Evolutionary conservation across 495 filamentous ascomycete species (phyloP).

Genomic region (Cercophora samala): DNA sequence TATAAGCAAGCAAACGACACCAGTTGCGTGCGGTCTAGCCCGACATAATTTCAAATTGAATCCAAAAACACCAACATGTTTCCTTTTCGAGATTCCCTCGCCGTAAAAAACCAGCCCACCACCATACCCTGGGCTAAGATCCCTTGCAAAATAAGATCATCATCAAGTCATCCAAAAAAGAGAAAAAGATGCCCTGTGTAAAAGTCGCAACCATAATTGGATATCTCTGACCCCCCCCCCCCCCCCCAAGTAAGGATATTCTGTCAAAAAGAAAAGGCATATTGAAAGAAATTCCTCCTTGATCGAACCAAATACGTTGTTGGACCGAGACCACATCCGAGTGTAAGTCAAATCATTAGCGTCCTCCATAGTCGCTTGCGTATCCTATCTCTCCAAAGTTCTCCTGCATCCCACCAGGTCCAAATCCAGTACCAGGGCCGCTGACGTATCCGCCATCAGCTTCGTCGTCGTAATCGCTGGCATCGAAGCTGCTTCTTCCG

Average conservation of each 20-base stretch:
- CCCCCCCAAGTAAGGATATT: background rate
- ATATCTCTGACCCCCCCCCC: background rate
- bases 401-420: constrained; percentile 47
- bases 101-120: constrained; percentile 1
- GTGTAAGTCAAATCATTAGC: constrained; percentile 31
- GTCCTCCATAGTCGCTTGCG: constrained; percentile 51
- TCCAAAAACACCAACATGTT: background rate
- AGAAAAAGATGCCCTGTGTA: background rate
- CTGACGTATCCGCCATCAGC: constrained; percentile 59
- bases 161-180: background rate
- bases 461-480: constrained; percentile 66
- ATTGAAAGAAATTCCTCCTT: background rate
- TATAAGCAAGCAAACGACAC: background rate
- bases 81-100: background rate
- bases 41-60: background rate
- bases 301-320: too few species aligned
- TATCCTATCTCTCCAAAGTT: constrained; percentile 52
- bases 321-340: too few species aligned
- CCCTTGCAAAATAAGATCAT: background rate
- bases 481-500: constrained; percentile 85
- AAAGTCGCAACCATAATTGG: background rate
- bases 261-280: background rate
- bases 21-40: background rate
- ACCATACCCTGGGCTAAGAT: constrained; percentile 1
- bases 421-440: constrained; percentile 50